Conservation (phyloP, 164 flowering plant genomes). For the Vitis rotundifolia region DNA sequence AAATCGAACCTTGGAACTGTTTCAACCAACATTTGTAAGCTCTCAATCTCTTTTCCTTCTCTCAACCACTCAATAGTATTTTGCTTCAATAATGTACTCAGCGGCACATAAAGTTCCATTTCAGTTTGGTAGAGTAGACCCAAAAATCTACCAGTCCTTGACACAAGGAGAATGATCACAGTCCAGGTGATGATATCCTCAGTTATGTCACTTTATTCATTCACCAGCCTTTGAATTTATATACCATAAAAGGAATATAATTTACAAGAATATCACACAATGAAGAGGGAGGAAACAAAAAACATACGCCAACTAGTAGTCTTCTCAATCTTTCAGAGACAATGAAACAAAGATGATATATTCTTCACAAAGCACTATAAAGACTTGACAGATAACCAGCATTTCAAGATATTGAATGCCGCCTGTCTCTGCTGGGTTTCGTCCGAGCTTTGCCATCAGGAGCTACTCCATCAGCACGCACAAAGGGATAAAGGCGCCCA, state of each 20-base stretch:
- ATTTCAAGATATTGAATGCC: constrained; percentile 87
- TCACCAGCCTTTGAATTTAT: no score
- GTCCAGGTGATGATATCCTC: no score
- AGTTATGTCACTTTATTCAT: no score
- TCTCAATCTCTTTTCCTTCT: no score
- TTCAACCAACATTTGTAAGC: no score
- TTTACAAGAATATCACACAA: constrained; percentile 14
- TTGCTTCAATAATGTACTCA: no score
- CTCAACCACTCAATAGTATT: no score
- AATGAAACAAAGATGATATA: constrained; percentile 11
- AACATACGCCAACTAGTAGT: constrained; percentile 1
- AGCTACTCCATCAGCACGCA: constrained; percentile 52
- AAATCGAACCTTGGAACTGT: no score
- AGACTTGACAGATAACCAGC: constrained; percentile 1
- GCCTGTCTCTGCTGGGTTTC: constrained; percentile 58
- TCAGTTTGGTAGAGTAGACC: no score
- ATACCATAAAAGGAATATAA: neutral
- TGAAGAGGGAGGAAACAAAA: constrained; percentile 4
- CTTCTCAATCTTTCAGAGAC: constrained; percentile 14
- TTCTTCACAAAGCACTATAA: neutral
- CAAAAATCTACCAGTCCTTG: no score
- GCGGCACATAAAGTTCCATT: no score
- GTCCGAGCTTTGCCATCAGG: constrained; percentile 36
- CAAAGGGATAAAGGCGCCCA: constrained; percentile 62
- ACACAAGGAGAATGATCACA: no score